Evolutionary conservation across 1,284 basidiomycete species (phyloP).

Genomic region (Puccinia novopanici): DNA sequence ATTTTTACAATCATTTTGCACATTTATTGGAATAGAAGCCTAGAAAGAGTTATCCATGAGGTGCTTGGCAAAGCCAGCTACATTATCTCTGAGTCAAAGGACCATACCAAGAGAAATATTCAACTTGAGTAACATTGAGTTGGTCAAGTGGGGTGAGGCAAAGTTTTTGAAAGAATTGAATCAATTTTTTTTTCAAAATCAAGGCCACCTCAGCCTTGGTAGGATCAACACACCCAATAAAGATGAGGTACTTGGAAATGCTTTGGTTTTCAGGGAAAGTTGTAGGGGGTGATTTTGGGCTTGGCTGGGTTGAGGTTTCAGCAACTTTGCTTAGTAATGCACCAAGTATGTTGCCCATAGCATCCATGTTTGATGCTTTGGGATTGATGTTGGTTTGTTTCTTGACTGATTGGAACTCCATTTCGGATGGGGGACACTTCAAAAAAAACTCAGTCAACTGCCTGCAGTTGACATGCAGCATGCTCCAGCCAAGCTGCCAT

Average conservation of each 20-base stretch:
- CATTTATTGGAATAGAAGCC: too few relatives aligned
- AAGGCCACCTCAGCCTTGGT: neutral
- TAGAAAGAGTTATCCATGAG: neutral
- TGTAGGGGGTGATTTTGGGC: too few relatives aligned
- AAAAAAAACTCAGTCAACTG: too few relatives aligned
- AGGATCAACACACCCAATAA: neutral
- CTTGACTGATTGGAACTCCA: neutral
- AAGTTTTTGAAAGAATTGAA: neutral
- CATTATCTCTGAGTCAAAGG: slow-evolving; percentile 6
- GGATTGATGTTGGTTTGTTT: neutral
- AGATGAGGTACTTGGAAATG: neutral
- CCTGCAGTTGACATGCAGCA: too few relatives aligned
- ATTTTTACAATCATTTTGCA: too few relatives aligned
- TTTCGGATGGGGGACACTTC: neutral
- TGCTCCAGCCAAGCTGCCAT: too few relatives aligned
- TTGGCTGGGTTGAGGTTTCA: too few relatives aligned
- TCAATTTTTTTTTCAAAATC: neutral
- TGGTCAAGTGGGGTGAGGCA: neutral
- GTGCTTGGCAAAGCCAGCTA: neutral
- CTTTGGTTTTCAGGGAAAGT: neutral
- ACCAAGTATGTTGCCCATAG: neutral
- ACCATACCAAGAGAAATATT: neutral
- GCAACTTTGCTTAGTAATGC: too few relatives aligned
- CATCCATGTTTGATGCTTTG: neutral
- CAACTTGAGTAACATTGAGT: neutral